Evolutionary conservation across 768 basidiomycete species (phyloP), one percentile per base, ranked within the genome.

Genomic region (Steccherinum ochraceum): DNA sequence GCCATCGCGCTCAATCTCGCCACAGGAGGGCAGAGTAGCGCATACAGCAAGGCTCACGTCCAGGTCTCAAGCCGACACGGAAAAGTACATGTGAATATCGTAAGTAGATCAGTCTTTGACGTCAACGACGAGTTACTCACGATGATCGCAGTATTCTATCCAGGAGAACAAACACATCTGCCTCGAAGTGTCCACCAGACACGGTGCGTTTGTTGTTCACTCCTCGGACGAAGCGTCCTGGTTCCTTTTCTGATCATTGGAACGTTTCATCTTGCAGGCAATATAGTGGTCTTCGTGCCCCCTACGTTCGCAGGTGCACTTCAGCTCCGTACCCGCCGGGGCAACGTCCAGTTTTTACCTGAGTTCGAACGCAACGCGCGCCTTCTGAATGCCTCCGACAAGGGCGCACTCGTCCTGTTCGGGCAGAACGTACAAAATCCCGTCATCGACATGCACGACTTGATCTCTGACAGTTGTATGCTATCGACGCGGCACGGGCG

Each of bases 1-100:
- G 35, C 45, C 25, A 53, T 64, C 42, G 56, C 27, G 40, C 56
- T 64, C 13, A 55, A 64, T 27, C 19, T 64, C 13, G 61, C 61
- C 5, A 56, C 58, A 12, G 58, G 52, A n/a, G 52, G 52, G 5
- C 40, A 45, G 18, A 44, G 51, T 1, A n/a, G 52, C 12, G 39
- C 44, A 4, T 50, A 24, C 12, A 26, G 19, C 11, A 49, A 54
- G 24, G 27, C 53, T 7, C 54, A 58, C 26, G 50, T 64, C 2
- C 39, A 53, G 26, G 57, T 54, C 2, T 52, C 49, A 0, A 60
- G 50, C 40, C 49, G 44, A 10, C 60, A 62, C 40, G 63, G 61
- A 2, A 52, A 50, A 12, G 53, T 62, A 13, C 51, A 54, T 21
- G 40, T 62, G 18, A 58, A 62, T 40, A 35, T 64, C 25, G 63